Evolutionary conservation across 805 yeast genomes (phyloP).

Genomic region (Pichia ethanolica): DNA sequence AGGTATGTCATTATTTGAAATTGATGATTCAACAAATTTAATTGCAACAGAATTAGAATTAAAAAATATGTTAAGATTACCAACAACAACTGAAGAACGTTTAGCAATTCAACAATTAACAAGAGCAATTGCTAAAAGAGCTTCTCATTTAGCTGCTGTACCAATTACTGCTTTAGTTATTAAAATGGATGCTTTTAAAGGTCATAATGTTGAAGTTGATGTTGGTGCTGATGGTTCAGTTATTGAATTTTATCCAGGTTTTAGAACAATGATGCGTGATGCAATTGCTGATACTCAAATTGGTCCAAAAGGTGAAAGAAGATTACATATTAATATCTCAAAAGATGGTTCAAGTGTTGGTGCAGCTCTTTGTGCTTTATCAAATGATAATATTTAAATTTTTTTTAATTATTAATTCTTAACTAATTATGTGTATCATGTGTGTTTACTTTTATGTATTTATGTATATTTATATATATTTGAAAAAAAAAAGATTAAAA

Average conservation of each 20-base stretch:
- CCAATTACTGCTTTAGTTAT: slow-evolving; percentile 78
- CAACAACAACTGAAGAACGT: slow-evolving; percentile 68
- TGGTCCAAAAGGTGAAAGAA: slow-evolving; percentile 68
- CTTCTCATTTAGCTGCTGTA: slow-evolving; percentile 85
- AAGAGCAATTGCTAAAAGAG: slow-evolving; percentile 74
- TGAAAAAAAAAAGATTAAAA: no score
- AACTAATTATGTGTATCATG: background rate
- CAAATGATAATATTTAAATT: slow-evolving; percentile 10
- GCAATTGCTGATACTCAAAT: slow-evolving; percentile 66
- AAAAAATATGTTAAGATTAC: slow-evolving; percentile 58
- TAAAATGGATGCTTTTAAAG: slow-evolving; percentile 60
- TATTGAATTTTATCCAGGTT: slow-evolving; percentile 89
- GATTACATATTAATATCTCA: slow-evolving; percentile 71
- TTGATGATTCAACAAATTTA: slow-evolving; percentile 71
- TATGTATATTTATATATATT: background rate
- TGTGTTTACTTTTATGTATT: background rate
- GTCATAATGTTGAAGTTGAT: slow-evolving; percentile 67
- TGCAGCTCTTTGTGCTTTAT: slow-evolving; percentile 83
- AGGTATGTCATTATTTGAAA: slow-evolving; percentile 78
- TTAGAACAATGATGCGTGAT: slow-evolving; percentile 69
- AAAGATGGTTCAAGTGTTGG: slow-evolving; percentile 97
- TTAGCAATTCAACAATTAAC: slow-evolving; percentile 63
- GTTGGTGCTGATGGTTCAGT: slow-evolving; percentile 96
- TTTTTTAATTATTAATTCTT: background rate
- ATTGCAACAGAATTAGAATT: slow-evolving; percentile 63